Evolutionary conservation across 1,284 basidiomycete genomes (phyloP).

Genomic region (Puccinia polysora): DNA sequence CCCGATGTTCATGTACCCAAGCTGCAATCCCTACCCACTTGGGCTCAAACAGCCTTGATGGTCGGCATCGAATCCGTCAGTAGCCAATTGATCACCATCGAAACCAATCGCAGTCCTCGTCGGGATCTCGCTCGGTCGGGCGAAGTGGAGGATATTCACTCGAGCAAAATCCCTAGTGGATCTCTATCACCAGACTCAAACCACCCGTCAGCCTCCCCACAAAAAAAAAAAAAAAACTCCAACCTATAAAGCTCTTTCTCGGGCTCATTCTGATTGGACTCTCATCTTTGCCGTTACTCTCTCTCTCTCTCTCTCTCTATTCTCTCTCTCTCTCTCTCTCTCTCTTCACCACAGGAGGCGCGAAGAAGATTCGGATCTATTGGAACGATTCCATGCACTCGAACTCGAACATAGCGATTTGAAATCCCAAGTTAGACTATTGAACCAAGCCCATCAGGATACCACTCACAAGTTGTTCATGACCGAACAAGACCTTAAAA

Average conservation of each 20-base stretch:
- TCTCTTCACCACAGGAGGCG: background rate
- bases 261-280: background rate
- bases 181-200: slow-evolving; percentile 10
- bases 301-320: background rate
- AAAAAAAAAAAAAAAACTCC: too few species aligned
- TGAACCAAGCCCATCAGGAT: slow-evolving; percentile 22
- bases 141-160: background rate
- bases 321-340: slow-evolving; percentile 8
- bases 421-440: background rate
- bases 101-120: slow-evolving; percentile 20
- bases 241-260: too few species aligned
- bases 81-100: slow-evolving; percentile 4
- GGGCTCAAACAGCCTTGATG: slow-evolving; percentile 60
- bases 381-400: slow-evolving; percentile 65
- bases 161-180: background rate
- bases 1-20: slow-evolving; percentile 71
- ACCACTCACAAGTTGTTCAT: slow-evolving; percentile 28
- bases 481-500: slow-evolving; percentile 28
- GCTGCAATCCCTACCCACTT: slow-evolving; percentile 73
- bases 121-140: background rate
- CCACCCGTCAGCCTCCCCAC: too few species aligned
- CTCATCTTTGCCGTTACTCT: background rate
- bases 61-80: slow-evolving; percentile 42
- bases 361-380: slow-evolving; percentile 62
- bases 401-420: slow-evolving; percentile 65